Conservation (phyloP, 352 stramenopile genomes). For the Phytophthora meadii region DNA sequence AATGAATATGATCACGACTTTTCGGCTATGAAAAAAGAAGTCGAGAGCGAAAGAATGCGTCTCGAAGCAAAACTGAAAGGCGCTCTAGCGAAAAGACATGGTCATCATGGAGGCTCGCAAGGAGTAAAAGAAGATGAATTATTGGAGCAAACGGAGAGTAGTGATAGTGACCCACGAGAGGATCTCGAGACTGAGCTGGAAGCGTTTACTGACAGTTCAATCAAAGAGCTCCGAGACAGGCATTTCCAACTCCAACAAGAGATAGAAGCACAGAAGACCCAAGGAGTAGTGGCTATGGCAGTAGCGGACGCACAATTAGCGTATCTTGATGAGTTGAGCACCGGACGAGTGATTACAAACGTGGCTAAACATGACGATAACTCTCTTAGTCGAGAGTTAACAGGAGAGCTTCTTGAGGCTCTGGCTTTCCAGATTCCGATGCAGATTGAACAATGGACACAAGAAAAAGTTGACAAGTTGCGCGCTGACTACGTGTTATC, state of each 20-base stretch:
- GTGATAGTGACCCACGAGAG: constrained; percentile 13
- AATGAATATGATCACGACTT: constrained; percentile 29
- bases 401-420: constrained; percentile 25
- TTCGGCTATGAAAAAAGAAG: constrained; percentile 11
- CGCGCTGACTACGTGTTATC: constrained; percentile 28
- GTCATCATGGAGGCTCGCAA: background rate
- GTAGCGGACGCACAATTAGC: constrained; percentile 27
- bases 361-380: background rate
- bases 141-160: background rate
- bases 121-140: background rate
- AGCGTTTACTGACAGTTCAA: constrained; percentile 16
- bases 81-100: constrained; percentile 17
- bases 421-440: constrained; percentile 29
- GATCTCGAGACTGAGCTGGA: constrained; percentile 25
- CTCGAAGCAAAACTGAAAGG: constrained; percentile 30
- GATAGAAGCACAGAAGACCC: constrained; percentile 17
- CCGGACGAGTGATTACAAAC: background rate
- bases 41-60: constrained; percentile 28
- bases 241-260: constrained; percentile 25
- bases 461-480: constrained; percentile 29
- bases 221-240: constrained; percentile 21
- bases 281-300: constrained; percentile 19
- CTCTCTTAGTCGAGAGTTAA: constrained; percentile 2
- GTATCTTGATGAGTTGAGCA: constrained; percentile 17
- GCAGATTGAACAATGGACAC: constrained; percentile 31